Base-by-base conservation (phyloP, 805 yeast species). In the Metschnikowia peoriensis region DNA sequence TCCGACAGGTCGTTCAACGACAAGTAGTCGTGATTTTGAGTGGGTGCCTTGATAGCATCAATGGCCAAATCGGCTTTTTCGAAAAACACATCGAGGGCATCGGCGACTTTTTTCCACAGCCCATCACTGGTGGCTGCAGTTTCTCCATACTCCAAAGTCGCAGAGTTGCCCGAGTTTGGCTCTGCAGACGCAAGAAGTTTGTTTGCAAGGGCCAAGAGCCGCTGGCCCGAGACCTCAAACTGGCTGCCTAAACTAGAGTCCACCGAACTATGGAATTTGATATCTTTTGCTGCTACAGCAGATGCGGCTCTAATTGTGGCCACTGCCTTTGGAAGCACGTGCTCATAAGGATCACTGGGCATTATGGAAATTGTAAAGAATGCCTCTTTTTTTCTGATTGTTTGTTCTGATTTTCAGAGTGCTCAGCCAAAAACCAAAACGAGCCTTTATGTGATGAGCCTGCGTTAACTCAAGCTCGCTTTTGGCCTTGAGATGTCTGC, bases 11-110 rank as follows among this genome's bases (percentile, higher is more conserved):
- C 57, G 28, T 54, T 47, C 41, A 54, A 44, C 32, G 14, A 38
- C 12, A 44, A 49, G 41, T 39, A 39, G 16, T 53, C 42, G 55
- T 69, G 44, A 47, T 58, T 56, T 58, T 68, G 50, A 56, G 61
- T 44, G 66, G 53, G 55, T 51, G 43, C 10, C 38, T 50, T 53
- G 47, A 58, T n/a, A 39, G 67, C 70, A 61, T 88, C 96, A 46
- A 86, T 71, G 1, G 85, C 80, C 44, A 83, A 76, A 63, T 91
- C 97, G 1, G 89, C 75, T 56, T 81, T 86, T 64, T 93, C 99
- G 56, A 89, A 82, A 37, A 89, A 67, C 16, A 75, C 69, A 60
- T 93, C 98, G 47, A 92, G 65, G 0, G 82, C 66, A 56, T 83
- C 80, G 38, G 86, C 77, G 1, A 92, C 68, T 22, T 73, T 70